Conservation (phyloP, 345 rosid species). For the Gossypium herbaceum region DNA sequence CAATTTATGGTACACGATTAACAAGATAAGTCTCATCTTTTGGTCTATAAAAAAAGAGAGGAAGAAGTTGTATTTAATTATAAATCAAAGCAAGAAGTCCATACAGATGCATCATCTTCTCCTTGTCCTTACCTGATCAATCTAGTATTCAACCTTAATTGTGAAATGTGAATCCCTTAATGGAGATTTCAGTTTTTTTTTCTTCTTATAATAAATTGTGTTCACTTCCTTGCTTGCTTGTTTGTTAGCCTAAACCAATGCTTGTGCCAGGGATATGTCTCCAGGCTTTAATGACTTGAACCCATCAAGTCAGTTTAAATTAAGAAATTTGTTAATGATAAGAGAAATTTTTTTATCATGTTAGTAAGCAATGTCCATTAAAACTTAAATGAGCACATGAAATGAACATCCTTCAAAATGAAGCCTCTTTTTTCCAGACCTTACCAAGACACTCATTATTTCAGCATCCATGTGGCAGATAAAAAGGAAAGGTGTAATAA, state of each 20-base stretch:
- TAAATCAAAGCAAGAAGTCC: conserved; percentile 3
- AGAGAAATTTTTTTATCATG: neutral
- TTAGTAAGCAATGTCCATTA: neutral
- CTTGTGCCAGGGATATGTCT: conserved; percentile 10
- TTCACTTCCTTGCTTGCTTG: conserved; percentile 8
- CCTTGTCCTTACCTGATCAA: conserved; percentile 14
- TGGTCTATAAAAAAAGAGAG: conserved; percentile 4
- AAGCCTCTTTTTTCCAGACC: neutral
- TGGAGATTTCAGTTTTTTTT: neutral
- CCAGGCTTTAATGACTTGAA: neutral
- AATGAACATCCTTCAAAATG: neutral
- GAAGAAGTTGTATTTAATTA: conserved; percentile 16
- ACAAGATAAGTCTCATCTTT: conserved; percentile 24
- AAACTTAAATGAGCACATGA: neutral
- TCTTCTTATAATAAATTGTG: neutral
- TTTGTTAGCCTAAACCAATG: conserved; percentile 14
- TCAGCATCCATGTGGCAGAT: neutral
- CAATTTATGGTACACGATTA: conserved; percentile 18
- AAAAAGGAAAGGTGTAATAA: neutral
- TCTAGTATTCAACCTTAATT: neutral
- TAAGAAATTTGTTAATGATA: neutral
- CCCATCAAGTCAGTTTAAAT: neutral
- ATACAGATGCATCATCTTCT: conserved; percentile 14
- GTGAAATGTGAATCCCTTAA: conserved; percentile 1
- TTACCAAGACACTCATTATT: neutral